Evolutionary conservation across 441 rosid species (phyloP).

Genomic region (Corymbia citriodora): DNA sequence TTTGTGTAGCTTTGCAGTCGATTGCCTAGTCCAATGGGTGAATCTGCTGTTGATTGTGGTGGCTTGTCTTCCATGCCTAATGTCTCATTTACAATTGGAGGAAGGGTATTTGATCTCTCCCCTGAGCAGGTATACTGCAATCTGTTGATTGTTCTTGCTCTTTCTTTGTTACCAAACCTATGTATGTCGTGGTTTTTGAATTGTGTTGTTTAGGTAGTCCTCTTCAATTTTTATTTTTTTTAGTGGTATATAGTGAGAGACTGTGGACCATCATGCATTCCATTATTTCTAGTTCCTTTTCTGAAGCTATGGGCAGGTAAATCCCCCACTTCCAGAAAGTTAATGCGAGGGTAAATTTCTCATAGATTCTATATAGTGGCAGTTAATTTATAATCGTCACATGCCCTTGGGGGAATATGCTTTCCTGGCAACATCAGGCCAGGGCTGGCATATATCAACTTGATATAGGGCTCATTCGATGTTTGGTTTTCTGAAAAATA

Average conservation of each 20-base stretch:
- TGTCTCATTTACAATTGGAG: slow-evolving; percentile 72
- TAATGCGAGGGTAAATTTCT: neutral
- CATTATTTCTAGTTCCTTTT: neutral
- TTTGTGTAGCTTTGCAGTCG: slow-evolving; percentile 59
- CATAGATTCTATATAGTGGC: neutral
- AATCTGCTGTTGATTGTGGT: slow-evolving; percentile 67
- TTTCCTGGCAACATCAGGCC: neutral
- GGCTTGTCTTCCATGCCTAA: slow-evolving; percentile 54
- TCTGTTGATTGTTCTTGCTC: neutral
- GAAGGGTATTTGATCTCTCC: slow-evolving; percentile 50
- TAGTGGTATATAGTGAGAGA: neutral
- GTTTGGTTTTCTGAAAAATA: neutral
- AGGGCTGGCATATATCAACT: neutral
- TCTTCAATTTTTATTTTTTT: neutral
- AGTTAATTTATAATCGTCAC: neutral
- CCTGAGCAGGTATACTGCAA: slow-evolving; percentile 55
- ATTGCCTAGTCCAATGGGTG: slow-evolving; percentile 82
- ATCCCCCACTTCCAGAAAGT: neutral
- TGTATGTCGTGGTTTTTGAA: neutral
- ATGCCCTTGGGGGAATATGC: neutral
- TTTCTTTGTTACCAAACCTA: neutral
- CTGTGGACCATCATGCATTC: neutral
- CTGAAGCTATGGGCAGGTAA: neutral
- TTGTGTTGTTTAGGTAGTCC: neutral
- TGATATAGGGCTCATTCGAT: neutral